phyloP scores from a whole-genome alignment of 106 monocot species.

The Dioscorea zingiberensis region DNA sequence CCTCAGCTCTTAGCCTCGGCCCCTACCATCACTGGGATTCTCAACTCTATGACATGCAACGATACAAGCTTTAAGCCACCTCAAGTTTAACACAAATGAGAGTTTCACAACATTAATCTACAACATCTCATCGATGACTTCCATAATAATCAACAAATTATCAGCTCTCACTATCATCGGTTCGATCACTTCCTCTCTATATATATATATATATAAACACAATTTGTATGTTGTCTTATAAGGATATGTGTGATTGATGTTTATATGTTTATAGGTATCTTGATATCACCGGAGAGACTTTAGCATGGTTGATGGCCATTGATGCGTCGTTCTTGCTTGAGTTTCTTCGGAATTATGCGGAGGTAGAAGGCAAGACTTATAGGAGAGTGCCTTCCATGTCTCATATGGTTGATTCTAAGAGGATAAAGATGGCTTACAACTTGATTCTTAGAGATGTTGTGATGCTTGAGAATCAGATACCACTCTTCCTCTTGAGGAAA shows the following conservation, averaged over 20 bases:
- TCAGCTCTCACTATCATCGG: slow-evolving; percentile 54
- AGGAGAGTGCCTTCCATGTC: slow-evolving; percentile 18
- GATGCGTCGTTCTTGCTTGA: slow-evolving; percentile 71
- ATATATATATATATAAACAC: too few species aligned
- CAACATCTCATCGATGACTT: slow-evolving; percentile 27
- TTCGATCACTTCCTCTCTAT: not conserved
- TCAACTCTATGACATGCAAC: slow-evolving; percentile 57
- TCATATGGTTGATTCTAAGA: slow-evolving; percentile 11
- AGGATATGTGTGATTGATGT: too few species aligned
- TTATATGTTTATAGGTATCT: slow-evolving; percentile 36
- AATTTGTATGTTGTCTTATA: too few species aligned
- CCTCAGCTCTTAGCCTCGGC: slow-evolving; percentile 67
- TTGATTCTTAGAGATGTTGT: slow-evolving; percentile 41
- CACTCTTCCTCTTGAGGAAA: slow-evolving; percentile 46
- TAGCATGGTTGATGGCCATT: slow-evolving; percentile 83
- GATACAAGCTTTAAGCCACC: slow-evolving; percentile 52
- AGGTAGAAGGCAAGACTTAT: not conserved
- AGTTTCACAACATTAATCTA: slow-evolving; percentile 19
- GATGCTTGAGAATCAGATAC: slow-evolving; percentile 82
- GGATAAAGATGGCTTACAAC: slow-evolving; percentile 28
- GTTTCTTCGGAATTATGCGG: slow-evolving; percentile 35
- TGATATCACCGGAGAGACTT: slow-evolving; percentile 32
- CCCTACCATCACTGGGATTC: slow-evolving; percentile 64
- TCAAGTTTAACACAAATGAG: slow-evolving; percentile 21
- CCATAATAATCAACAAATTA: slow-evolving; percentile 10